Conservation (phyloP, 2,329 filamentous ascomycete species). For the Alternaria ventricosa region DNA sequence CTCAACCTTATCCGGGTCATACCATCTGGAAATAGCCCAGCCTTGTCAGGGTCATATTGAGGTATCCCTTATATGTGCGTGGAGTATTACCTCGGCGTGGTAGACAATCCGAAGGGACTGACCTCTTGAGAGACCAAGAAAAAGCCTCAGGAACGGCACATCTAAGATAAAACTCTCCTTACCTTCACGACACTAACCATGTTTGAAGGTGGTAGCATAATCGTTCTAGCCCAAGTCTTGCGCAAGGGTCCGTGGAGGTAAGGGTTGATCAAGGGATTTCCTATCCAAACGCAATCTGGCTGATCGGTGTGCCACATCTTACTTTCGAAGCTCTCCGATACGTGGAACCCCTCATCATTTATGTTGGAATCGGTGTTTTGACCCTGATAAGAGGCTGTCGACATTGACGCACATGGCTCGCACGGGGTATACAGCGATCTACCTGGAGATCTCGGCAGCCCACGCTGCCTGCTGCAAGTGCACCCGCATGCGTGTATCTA, state of each 20-base stretch:
- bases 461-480: background rate
- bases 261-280: slow-evolving; percentile 7
- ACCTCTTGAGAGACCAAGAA: background rate
- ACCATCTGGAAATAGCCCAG: background rate
- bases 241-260: background rate
- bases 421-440: background rate
- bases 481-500: background rate
- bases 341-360: background rate
- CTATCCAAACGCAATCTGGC: background rate
- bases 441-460: background rate
- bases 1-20: background rate
- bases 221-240: background rate
- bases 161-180: background rate
- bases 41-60: background rate
- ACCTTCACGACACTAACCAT: background rate
- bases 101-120: background rate
- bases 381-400: background rate
- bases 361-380: background rate
- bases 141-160: background rate
- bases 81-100: background rate
- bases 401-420: background rate
- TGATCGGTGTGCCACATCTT: background rate
- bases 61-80: background rate
- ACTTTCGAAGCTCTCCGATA: background rate
- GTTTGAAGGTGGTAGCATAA: background rate